These are phyloP conservation scores for Nepenthes gracilis DNA, from an alignment of 148 eudicot genomes.

Conservation along the genomic window DNA sequence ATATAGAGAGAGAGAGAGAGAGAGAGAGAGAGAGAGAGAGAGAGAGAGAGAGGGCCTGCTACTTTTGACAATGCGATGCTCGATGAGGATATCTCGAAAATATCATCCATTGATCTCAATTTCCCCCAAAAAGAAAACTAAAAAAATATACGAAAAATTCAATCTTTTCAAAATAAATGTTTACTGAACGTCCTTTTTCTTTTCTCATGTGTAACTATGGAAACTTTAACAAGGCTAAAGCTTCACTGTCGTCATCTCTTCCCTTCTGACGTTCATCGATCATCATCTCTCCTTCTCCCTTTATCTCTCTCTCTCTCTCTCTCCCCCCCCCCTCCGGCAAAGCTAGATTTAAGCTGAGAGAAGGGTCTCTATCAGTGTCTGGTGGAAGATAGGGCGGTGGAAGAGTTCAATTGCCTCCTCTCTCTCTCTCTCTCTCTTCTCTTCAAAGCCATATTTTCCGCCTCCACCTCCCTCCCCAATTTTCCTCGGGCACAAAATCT, in stretches of 20 bases:
- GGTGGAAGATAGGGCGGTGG: slow-evolving; percentile 24
- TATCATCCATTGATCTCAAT: too few species aligned
- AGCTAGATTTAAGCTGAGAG: neutral
- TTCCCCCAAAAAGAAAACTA: too few species aligned
- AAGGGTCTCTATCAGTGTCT: slow-evolving; percentile 51
- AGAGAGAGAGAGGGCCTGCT: too few species aligned
- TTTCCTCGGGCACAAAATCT: too few species aligned
- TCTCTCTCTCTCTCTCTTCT: slow-evolving; percentile 11
- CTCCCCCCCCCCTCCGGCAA: too few species aligned
- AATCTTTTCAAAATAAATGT: too few species aligned
- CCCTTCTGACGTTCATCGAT: neutral
- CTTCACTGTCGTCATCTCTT: slow-evolving; percentile 8
- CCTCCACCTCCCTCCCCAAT: slow-evolving; percentile 15
- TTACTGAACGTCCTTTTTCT: too few species aligned
- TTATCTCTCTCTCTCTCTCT: neutral
- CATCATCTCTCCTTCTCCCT: slow-evolving; percentile 8
- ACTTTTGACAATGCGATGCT: too few species aligned
- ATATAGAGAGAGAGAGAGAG: too few species aligned
- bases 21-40: too few species aligned
- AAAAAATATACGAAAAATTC: too few species aligned
- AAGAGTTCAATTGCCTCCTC: slow-evolving; percentile 1
- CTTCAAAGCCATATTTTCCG: slow-evolving; percentile 19
- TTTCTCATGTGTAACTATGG: neutral
- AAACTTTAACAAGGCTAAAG: slow-evolving; percentile 35
- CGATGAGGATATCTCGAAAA: too few species aligned